phyloP scores from a whole-genome alignment of 1,284 basidiomycete genomes.

The Athelia psychrophila region DNA sequence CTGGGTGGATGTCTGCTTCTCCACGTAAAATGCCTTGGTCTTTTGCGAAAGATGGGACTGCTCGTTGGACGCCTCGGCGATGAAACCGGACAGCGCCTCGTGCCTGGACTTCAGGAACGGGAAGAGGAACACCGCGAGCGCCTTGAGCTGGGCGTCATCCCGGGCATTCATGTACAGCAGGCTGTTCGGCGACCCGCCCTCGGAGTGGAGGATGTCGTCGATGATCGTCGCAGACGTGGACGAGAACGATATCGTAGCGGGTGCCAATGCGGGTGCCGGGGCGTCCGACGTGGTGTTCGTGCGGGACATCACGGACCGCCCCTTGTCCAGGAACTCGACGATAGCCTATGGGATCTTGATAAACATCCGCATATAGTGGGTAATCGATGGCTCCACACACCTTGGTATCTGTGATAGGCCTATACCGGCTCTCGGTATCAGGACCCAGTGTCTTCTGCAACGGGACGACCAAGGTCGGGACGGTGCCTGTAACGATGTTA shows the following conservation, averaged over 20 bases:
- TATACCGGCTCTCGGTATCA: conserved; percentile 78
- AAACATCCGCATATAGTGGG: conserved; percentile 1
- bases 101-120: conserved; percentile 49
- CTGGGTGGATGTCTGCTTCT: conserved; percentile 46
- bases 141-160: conserved; percentile 40
- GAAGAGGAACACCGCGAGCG: conserved; percentile 34
- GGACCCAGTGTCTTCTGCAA: conserved; percentile 67
- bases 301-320: conserved; percentile 62
- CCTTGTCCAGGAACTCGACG: conserved; percentile 80
- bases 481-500: conserved; percentile 51
- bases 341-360: conserved; percentile 51
- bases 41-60: conserved; percentile 55
- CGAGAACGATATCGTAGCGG: conserved; percentile 76
- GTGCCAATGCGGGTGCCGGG: conserved; percentile 76
- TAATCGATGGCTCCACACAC: conserved; percentile 33
- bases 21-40: conserved; percentile 55
- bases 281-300: conserved; percentile 66
- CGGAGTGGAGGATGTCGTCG: conserved; percentile 61
- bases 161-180: conserved; percentile 51
- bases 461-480: conserved; percentile 84
- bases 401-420: conserved; percentile 75
- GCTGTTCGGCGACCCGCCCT: conserved; percentile 48
- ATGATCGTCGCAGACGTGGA: conserved; percentile 60
- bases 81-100: conserved; percentile 50
- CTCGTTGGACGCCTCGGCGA: conserved; percentile 46